These are phyloP conservation scores for Steccherinum ochraceum DNA, from an alignment of 768 basidiomycete species.

Conservation along the genomic window DNA sequence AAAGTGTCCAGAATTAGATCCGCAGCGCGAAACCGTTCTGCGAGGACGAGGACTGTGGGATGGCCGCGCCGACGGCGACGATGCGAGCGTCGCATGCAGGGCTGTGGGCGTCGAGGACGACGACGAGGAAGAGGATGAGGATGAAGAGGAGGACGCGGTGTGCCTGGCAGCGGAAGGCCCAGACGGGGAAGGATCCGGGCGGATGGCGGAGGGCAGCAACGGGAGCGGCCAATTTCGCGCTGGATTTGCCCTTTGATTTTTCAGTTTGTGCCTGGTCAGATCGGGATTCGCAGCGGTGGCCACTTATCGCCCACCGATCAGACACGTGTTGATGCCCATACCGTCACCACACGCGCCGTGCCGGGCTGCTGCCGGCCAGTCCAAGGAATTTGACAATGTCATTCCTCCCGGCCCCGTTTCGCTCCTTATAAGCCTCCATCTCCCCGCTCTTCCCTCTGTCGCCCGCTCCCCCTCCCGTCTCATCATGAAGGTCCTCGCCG, in stretches of 20 bases:
- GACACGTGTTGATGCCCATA: not conserved
- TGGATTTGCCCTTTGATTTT: not conserved
- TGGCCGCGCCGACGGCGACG: not conserved
- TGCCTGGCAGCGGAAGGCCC: too few species aligned
- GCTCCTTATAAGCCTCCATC: too few species aligned
- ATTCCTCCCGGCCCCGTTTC: too few species aligned
- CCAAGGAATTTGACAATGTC: too few species aligned
- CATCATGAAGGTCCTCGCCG: constrained; percentile 15
- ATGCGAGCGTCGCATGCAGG: not conserved
- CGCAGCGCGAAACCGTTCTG: not conserved
- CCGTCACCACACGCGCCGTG: not conserved
- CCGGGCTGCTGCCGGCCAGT: too few species aligned
- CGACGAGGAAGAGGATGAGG: not conserved
- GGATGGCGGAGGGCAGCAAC: too few species aligned
- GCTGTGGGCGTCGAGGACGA: not conserved
- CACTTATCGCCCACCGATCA: not conserved
- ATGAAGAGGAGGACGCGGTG: not conserved
- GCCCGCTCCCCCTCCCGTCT: not conserved
- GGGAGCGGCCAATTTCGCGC: not conserved
- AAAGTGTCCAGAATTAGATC: not conserved
- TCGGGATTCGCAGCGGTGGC: not conserved
- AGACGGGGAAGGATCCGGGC: too few species aligned
- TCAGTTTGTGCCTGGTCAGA: too few species aligned
- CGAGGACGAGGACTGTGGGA: not conserved
- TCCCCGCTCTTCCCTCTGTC: too few species aligned